Evolutionary conservation across 2,329 filamentous ascomycete genomes (phyloP).

Genomic region (Hymenoscyphus salicellus): DNA sequence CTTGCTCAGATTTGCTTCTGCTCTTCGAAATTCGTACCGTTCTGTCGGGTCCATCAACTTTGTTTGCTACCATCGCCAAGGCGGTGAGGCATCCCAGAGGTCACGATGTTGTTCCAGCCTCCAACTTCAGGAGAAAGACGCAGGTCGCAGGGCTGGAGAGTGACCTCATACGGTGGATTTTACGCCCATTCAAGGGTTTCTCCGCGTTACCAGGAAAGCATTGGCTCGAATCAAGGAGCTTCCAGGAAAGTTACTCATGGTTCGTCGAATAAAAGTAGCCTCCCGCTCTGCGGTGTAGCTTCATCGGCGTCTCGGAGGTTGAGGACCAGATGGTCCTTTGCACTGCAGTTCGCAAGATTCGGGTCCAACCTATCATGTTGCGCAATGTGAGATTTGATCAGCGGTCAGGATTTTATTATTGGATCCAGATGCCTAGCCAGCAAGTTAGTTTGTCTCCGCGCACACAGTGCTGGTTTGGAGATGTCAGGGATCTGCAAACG

Average conservation of each 20-base stretch:
- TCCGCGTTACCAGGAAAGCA: constrained; percentile 18
- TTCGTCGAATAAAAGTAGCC: constrained; percentile 31
- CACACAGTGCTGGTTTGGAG: constrained; percentile 5
- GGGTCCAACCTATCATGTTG: constrained; percentile 23
- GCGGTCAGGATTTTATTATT: constrained; percentile 13
- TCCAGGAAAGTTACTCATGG: constrained; percentile 19
- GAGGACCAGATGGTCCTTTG: constrained; percentile 24
- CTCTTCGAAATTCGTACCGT: constrained; percentile 16
- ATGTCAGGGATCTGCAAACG: constrained; percentile 14
- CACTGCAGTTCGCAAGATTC: constrained; percentile 18
- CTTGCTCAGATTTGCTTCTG: background rate
- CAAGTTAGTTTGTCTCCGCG: background rate
- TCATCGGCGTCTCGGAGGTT: constrained; percentile 26
- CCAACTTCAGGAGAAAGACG: constrained; percentile 17
- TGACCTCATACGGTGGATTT: background rate
- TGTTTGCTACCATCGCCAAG: constrained; percentile 17
- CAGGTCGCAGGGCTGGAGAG: constrained; percentile 32
- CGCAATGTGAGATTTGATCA: constrained; percentile 14
- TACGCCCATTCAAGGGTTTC: constrained; percentile 14
- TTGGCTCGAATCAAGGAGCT: constrained; percentile 30
- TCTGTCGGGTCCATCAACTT: constrained; percentile 22
- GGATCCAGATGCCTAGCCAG: constrained; percentile 5
- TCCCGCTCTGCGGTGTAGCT: constrained; percentile 33
- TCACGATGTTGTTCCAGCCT: constrained; percentile 23
- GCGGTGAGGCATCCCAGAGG: constrained; percentile 24